Evolutionary conservation across 805 yeast genomes (phyloP).

Genomic region (Kazachstania kunashirensis): DNA sequence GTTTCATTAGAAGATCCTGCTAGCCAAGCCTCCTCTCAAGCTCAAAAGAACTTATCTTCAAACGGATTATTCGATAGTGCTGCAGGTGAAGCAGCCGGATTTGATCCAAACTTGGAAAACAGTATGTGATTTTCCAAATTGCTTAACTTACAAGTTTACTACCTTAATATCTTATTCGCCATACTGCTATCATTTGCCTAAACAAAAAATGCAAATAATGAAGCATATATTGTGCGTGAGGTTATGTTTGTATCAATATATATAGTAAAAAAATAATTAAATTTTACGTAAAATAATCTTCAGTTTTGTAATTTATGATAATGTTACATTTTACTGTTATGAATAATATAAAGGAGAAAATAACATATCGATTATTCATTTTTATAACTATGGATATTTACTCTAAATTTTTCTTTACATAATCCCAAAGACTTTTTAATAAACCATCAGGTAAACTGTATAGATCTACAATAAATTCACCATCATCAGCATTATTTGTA

Average conservation of each 20-base stretch:
- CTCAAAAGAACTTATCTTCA: slow-evolving; percentile 7
- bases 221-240: too few species aligned
- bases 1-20: background rate
- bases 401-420: slow-evolving; percentile 63
- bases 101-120: slow-evolving; percentile 18
- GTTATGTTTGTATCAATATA: too few species aligned
- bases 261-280: too few species aligned
- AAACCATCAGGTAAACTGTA: slow-evolving; percentile 88
- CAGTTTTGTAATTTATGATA: background rate
- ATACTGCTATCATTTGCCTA: too few species aligned
- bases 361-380: background rate
- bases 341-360: background rate
- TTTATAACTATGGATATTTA: slow-evolving; percentile 4
- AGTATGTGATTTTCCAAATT: slow-evolving; percentile 13
- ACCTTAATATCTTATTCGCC: too few species aligned
- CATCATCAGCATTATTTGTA: slow-evolving; percentile 90
- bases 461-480: slow-evolving; percentile 94
- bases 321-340: background rate
- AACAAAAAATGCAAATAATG: too few species aligned
- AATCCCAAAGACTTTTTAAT: slow-evolving; percentile 90
- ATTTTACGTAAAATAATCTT: background rate
- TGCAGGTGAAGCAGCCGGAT: slow-evolving; percentile 13
- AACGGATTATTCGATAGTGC: slow-evolving; percentile 11
- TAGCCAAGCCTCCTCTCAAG: too few species aligned
- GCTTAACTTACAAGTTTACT: background rate